phyloP scores from a whole-genome alignment of 768 basidiomycete genomes.

The Tylopilus sp. region DNA sequence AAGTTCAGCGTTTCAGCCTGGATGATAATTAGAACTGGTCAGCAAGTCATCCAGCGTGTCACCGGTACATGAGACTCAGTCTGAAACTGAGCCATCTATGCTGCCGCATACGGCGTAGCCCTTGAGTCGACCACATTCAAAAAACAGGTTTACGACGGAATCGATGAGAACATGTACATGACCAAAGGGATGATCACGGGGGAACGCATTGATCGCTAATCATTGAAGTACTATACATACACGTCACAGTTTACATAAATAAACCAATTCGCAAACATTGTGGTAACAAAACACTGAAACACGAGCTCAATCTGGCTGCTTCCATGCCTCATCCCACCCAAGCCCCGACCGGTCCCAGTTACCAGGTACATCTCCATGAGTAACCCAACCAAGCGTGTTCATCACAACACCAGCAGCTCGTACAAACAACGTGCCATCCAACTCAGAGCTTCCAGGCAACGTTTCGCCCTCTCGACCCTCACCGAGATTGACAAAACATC shows the following conservation, averaged over 20 bases:
- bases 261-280: background rate
- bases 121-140: background rate
- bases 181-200: no score
- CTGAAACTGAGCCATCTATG: conserved; percentile 1
- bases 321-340: conserved; percentile 63
- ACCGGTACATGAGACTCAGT: background rate
- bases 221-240: no score
- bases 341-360: conserved; percentile 55
- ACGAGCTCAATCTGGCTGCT: conserved; percentile 23
- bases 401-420: conserved; percentile 55
- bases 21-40: background rate
- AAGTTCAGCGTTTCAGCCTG: conserved; percentile 4
- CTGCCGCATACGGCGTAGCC: background rate
- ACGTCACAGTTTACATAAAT: no score
- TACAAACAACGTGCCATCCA: conserved; percentile 58
- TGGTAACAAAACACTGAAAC: background rate
- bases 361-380: conserved; percentile 46
- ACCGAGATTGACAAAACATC: conserved; percentile 34
- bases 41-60: background rate
- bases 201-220: no score
- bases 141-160: background rate
- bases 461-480: conserved; percentile 40
- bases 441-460: conserved; percentile 36
- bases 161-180: no score
- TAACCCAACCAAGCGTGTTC: conserved; percentile 54